These are phyloP conservation scores for Aspergillus eucalypticola DNA, from an alignment of 2,329 filamentous ascomycete species.

Conservation along the genomic window DNA sequence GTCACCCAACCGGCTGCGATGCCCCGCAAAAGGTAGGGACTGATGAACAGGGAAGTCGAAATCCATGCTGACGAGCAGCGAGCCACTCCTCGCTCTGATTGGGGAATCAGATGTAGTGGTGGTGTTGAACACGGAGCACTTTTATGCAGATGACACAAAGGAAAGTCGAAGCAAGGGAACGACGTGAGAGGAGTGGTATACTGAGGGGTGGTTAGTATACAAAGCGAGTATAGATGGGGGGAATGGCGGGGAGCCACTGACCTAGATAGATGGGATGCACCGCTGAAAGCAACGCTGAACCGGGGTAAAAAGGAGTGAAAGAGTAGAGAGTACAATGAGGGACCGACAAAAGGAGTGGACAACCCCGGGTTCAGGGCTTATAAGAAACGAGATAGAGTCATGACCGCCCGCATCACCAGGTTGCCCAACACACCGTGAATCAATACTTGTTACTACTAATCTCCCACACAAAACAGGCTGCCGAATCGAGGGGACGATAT, in stretches of 20 bases:
- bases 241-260: neutral
- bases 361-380: neutral
- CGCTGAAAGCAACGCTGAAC: slow-evolving; percentile 7
- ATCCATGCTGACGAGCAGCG: slow-evolving; percentile 22
- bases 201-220: neutral
- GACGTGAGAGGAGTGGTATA: neutral
- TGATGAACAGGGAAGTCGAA: slow-evolving; percentile 27
- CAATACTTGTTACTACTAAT: no score
- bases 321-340: neutral
- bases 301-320: slow-evolving; percentile 10
- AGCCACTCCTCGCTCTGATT: neutral
- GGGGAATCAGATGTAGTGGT: neutral
- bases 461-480: neutral
- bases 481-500: slow-evolving; percentile 1
- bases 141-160: slow-evolving; percentile 8
- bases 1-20: slow-evolving; percentile 38
- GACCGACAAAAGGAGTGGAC: neutral
- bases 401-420: slow-evolving; percentile 3
- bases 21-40: slow-evolving; percentile 28
- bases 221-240: neutral
- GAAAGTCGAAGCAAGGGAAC: slow-evolving; percentile 6
- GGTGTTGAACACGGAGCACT: neutral
- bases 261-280: neutral
- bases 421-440: slow-evolving; percentile 1
- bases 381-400: slow-evolving; percentile 2